Conservation (phyloP, 2,329 filamentous ascomycete genomes). For the Xylaria sp. region DNA sequence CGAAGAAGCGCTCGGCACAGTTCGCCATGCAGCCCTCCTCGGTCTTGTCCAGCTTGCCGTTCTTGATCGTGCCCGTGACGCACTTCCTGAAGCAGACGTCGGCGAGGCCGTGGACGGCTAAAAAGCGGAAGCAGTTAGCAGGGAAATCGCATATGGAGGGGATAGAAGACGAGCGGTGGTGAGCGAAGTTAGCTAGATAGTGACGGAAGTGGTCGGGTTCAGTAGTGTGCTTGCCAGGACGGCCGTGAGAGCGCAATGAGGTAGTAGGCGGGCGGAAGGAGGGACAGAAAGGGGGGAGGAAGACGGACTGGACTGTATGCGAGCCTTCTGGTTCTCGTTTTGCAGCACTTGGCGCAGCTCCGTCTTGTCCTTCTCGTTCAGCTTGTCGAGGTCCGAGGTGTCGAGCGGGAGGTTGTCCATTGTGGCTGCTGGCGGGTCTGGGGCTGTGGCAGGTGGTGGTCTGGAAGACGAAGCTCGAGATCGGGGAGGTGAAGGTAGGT, state of each 20-base stretch:
- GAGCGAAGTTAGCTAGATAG: no score
- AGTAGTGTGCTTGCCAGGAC: conserved; percentile 30
- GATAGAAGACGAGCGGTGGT: no score
- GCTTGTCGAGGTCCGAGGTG: conserved; percentile 70
- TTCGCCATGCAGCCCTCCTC: conserved; percentile 89
- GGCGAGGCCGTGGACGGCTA: conserved; percentile 61
- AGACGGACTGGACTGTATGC: conserved; percentile 63
- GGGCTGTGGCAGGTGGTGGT: not conserved
- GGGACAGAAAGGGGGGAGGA: no score
- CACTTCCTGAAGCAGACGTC: conserved; percentile 97
- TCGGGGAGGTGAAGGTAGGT: not conserved
- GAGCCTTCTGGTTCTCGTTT: conserved; percentile 85
- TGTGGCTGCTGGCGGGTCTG: no score
- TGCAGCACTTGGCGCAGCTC: conserved; percentile 86
- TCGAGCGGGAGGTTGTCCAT: conserved; percentile 45
- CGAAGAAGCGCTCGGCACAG: conserved; percentile 93
- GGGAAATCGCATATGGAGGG: not conserved
- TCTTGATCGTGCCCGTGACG: conserved; percentile 74
- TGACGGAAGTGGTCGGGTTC: no score
- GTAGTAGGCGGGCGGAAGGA: conserved; percentile 42
- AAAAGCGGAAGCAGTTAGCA: not conserved
- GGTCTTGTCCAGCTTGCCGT: conserved; percentile 71
- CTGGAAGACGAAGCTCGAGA: not conserved
- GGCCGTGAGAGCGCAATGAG: no score
- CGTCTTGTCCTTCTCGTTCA: conserved; percentile 81